Conservation (phyloP, 768 basidiomycete genomes). For the Rhodocollybia butyracea region DNA sequence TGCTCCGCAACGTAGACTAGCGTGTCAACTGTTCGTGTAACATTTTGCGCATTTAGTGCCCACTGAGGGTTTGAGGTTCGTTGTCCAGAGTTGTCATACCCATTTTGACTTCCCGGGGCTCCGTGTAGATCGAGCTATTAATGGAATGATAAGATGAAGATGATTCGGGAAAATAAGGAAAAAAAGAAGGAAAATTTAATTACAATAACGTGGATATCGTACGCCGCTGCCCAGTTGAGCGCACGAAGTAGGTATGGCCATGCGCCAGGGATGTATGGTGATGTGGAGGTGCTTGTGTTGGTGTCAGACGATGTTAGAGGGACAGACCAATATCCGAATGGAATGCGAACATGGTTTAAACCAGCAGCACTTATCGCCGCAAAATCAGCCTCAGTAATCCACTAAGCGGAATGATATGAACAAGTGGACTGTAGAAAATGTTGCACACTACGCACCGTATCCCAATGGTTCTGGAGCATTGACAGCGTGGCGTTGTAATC, state of each 20-base stretch:
- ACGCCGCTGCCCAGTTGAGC: slow-evolving; percentile 59
- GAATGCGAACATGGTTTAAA: slow-evolving; percentile 71
- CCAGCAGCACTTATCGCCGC: slow-evolving; percentile 60
- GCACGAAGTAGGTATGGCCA: slow-evolving; percentile 67
- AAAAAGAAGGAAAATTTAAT: no score
- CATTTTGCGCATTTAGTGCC: slow-evolving; percentile 48
- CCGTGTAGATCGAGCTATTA: slow-evolving; percentile 77
- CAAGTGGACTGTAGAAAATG: neutral
- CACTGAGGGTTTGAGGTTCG: slow-evolving; percentile 52
- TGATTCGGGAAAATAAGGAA: no score
- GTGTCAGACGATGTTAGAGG: slow-evolving; percentile 57
- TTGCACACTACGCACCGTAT: slow-evolving; percentile 34
- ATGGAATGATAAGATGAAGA: no score
- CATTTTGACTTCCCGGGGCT: slow-evolving; percentile 53
- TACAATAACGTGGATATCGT: slow-evolving; percentile 68
- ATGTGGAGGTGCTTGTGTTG: slow-evolving; percentile 25
- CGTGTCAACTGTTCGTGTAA: slow-evolving; percentile 54
- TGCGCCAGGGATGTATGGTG: slow-evolving; percentile 60
- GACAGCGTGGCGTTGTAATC: slow-evolving; percentile 38
- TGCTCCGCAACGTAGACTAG: slow-evolving; percentile 51
- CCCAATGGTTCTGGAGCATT: slow-evolving; percentile 53
- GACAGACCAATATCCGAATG: slow-evolving; percentile 79
- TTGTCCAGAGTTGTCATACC: slow-evolving; percentile 74
- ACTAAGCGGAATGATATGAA: slow-evolving; percentile 23
- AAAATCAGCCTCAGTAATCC: slow-evolving; percentile 73